Evolutionary conservation across 257 asterid genomes (phyloP).

Genomic region (Scutellaria minor): DNA sequence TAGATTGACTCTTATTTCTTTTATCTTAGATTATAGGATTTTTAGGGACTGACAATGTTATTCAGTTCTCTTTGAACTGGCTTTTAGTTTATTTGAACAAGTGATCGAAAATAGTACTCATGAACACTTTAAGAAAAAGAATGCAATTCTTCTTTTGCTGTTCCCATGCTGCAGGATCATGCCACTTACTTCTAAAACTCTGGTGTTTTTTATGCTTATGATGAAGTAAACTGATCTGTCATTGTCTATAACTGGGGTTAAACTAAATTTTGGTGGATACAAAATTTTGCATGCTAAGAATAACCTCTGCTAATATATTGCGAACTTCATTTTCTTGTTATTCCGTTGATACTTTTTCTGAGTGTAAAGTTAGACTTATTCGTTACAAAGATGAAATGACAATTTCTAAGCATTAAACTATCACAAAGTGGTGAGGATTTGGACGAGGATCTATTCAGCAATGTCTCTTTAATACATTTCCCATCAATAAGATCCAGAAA

Average conservation of each 20-base stretch:
- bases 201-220: neutral
- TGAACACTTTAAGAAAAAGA: neutral
- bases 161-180: neutral
- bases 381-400: conserved; percentile 11
- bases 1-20: neutral
- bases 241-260: conserved; percentile 1
- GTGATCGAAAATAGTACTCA: neutral
- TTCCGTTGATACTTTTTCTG: neutral
- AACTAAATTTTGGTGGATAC: neutral
- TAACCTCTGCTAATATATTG: neutral
- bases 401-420: neutral
- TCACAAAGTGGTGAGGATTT: neutral
- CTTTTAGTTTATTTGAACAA: neutral
- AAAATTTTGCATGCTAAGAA: neutral
- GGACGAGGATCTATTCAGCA: neutral
- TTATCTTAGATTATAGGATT: neutral
- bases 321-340: neutral
- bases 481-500: neutral
- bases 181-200: neutral
- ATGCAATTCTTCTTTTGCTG: conserved; percentile 17
- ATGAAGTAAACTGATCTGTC: neutral
- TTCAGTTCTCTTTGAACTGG: conserved; percentile 11
- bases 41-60: neutral
- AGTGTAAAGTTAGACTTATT: neutral
- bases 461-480: conserved; percentile 14